phyloP scores from a whole-genome alignment of 2,329 filamentous ascomycete genomes.

The Clarireedia paspali region DNA sequence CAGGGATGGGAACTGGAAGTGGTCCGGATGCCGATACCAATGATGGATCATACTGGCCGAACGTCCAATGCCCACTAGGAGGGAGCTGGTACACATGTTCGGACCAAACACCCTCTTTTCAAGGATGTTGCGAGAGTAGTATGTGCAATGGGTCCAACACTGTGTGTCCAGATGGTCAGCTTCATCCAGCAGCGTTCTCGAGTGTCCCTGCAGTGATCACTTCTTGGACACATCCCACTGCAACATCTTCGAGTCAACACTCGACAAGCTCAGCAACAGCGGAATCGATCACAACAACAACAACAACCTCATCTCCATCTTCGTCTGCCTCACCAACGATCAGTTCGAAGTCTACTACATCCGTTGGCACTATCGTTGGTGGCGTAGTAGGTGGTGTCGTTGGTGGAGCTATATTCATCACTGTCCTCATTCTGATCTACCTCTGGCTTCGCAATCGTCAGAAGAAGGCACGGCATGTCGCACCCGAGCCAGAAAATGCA shows the following conservation, averaged over 20 bases:
- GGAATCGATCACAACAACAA: neutral
- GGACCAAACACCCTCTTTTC: constrained; percentile 9
- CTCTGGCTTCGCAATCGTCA: neutral
- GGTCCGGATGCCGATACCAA: neutral
- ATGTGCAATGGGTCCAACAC: constrained; percentile 3
- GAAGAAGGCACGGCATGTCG: neutral
- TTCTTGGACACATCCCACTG: neutral
- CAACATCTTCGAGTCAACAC: neutral
- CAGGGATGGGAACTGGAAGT: constrained; percentile 11
- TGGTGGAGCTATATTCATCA: neutral
- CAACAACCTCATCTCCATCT: neutral
- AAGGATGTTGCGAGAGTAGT: constrained; percentile 11
- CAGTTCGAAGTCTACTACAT: neutral
- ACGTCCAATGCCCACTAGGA: constrained; percentile 9
- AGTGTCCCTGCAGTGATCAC: neutral
- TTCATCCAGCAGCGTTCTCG: neutral
- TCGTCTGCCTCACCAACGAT: neutral
- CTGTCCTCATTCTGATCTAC: neutral
- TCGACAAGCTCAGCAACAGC: neutral
- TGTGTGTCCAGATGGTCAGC: neutral
- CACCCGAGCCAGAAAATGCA: neutral
- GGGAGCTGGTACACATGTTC: constrained; percentile 11
- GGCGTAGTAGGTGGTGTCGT: neutral
- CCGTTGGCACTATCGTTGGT: neutral
- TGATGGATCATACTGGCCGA: neutral